phyloP scores from a whole-genome alignment of 768 basidiomycete species.

The Cytidiella melzeri region DNA sequence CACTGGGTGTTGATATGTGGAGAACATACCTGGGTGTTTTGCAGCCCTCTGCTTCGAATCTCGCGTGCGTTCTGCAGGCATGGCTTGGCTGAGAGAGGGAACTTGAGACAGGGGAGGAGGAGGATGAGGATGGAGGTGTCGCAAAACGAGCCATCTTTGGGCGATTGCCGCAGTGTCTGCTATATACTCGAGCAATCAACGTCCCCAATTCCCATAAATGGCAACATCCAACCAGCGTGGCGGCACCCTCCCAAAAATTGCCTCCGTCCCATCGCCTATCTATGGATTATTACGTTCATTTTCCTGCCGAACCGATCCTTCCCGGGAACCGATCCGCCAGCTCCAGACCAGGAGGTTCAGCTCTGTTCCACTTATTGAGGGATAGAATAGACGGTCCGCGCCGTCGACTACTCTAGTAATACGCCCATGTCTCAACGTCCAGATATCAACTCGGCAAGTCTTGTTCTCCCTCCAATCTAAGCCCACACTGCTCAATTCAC shows the following conservation, averaged over 20 bases:
- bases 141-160: constrained; percentile 12
- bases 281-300: constrained; percentile 6
- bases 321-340: too few species aligned
- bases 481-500: too few species aligned
- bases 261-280: constrained; percentile 10
- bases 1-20: background rate
- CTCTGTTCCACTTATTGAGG: too few species aligned
- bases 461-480: too few species aligned
- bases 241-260: constrained; percentile 2
- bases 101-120: constrained; percentile 13
- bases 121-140: constrained; percentile 16
- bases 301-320: background rate
- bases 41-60: constrained; percentile 28
- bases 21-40: constrained; percentile 29
- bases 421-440: too few species aligned
- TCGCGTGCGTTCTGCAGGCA: constrained; percentile 45
- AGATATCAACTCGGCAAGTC: background rate
- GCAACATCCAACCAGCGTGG: constrained; percentile 3
- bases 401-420: too few species aligned
- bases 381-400: too few species aligned
- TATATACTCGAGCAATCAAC: constrained; percentile 12
- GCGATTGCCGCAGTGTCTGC: constrained; percentile 9
- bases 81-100: constrained; percentile 18
- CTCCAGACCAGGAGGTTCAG: too few species aligned
- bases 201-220: constrained; percentile 3